Evolutionary conservation across 192 early-diverging fungal species (phyloP).

Genomic region (Coemansia sp.): DNA sequence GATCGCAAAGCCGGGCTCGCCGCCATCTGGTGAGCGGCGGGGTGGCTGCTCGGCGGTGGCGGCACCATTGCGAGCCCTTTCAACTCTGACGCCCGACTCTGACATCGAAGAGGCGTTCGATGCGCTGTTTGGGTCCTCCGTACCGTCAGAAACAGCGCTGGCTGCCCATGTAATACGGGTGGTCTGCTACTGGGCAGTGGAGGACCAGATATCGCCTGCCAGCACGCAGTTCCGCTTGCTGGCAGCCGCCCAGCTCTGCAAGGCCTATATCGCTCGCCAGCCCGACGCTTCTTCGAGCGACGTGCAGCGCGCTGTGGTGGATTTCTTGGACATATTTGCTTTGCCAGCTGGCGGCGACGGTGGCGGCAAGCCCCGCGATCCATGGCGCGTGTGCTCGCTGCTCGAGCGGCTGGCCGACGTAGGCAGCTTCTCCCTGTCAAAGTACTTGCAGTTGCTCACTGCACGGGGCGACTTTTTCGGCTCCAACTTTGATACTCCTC

Average conservation of each 20-base stretch:
- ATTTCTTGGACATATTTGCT: conserved; percentile 30
- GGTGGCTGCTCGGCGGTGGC: neutral
- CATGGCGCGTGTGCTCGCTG: conserved; percentile 22
- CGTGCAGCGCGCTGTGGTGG: conserved; percentile 26
- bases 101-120: conserved; percentile 1
- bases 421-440: conserved; percentile 30
- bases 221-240: conserved; percentile 17
- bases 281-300: neutral
- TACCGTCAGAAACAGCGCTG: neutral
- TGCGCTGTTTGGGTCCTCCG: conserved; percentile 3
- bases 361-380: neutral
- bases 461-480: conserved; percentile 44
- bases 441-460: conserved; percentile 38
- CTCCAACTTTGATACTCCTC: neutral
- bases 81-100: conserved; percentile 7
- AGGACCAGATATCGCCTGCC: conserved; percentile 3
- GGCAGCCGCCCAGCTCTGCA: conserved; percentile 15
- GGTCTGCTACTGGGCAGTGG: conserved; percentile 42
- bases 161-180: conserved; percentile 14
- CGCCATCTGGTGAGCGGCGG: neutral
- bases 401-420: conserved; percentile 33
- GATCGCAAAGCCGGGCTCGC: neutral
- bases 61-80: conserved; percentile 8
- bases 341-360: conserved; percentile 1
- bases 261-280: neutral